Evolutionary conservation across 305 asterid species (phyloP), one percentile per base, ranked within the genome.

Genomic region (Ajuga reptans): DNA sequence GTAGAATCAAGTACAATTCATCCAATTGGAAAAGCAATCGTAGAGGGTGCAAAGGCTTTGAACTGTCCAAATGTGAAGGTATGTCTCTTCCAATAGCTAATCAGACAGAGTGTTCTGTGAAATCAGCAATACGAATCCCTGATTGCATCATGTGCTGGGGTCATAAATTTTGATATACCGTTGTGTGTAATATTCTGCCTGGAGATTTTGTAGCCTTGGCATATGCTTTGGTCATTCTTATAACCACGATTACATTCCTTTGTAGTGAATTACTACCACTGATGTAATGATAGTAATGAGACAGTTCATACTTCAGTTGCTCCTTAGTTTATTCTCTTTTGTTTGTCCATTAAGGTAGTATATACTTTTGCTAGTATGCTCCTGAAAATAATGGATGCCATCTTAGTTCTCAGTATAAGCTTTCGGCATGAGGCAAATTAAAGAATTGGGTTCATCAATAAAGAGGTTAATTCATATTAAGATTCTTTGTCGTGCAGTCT

Each of bases 1-100:
- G 97, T 93, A 71, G 97, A 93, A 80, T 85, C 89, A 12, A 89
- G 87, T 81, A 91, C 97, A 49, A 91, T 86, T 78, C 97, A 93
- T 80, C 97, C 99, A 66, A 87, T 93, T 68, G 97, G 99, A 68
- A 94, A 89, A 84, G 96, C 99, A 72, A 94, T 94, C 24, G 93
- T 89, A 16, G 84, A 83, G 79, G 96, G 97, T 68, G 97, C 99
- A 64, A 87, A 65, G 75, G 80, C 84, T 56, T 72, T 66, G 54
- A 83, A 87, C 63, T 86, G 87, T 73, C 80, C 82, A 49, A 77
- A 60, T 55, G 69, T 80, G 68, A 85, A 87, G 97, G 99, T 91
- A 77, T 15, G 39, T 64, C 39, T 57, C 76, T 67, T 6, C 51
- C 10, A 9, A 3, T 50, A 56, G 43, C 41, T 3, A 50, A 29